Evolutionary conservation across 192 early-diverging fungal genomes (phyloP).

Genomic region (Cetraspora pellucida): DNA sequence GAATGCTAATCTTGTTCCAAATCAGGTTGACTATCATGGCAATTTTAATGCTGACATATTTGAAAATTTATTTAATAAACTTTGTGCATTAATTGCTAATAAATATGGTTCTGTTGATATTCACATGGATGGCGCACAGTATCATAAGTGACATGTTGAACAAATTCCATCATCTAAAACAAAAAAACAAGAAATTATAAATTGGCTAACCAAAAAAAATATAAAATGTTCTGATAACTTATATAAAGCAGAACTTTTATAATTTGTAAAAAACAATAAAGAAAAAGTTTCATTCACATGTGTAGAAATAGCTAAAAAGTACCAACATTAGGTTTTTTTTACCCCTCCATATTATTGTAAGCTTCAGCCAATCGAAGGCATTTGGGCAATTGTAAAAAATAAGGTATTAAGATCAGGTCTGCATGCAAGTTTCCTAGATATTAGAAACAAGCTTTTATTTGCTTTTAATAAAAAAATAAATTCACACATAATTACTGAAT

Average conservation of each 20-base stretch:
- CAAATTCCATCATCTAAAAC: background rate
- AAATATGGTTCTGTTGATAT: too few relatives aligned
- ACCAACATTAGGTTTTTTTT: background rate
- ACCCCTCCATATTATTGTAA: slow-evolving; percentile 5
- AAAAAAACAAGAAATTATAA: background rate
- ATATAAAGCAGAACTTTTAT: background rate
- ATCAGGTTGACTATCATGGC: background rate
- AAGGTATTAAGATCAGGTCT: background rate
- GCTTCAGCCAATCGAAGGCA: slow-evolving; percentile 7
- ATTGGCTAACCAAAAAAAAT: background rate
- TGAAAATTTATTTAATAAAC: too few relatives aligned
- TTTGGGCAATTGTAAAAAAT: slow-evolving; percentile 12
- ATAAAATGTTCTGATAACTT: background rate
- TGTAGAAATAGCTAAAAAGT: slow-evolving; percentile 8
- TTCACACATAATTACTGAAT: too few relatives aligned
- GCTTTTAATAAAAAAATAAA: slow-evolving; percentile 13
- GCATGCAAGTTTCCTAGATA: background rate
- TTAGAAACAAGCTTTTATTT: slow-evolving; percentile 6
- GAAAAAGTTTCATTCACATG: background rate
- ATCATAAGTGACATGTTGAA: background rate
- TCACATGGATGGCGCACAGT: background rate
- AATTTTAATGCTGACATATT: background rate
- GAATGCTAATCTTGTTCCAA: too few relatives aligned
- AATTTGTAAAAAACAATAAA: slow-evolving; percentile 12
- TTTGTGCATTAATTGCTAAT: too few relatives aligned